Conservation (phyloP, 2,329 filamentous ascomycete species). For the Aureobasidium sp. region DNA sequence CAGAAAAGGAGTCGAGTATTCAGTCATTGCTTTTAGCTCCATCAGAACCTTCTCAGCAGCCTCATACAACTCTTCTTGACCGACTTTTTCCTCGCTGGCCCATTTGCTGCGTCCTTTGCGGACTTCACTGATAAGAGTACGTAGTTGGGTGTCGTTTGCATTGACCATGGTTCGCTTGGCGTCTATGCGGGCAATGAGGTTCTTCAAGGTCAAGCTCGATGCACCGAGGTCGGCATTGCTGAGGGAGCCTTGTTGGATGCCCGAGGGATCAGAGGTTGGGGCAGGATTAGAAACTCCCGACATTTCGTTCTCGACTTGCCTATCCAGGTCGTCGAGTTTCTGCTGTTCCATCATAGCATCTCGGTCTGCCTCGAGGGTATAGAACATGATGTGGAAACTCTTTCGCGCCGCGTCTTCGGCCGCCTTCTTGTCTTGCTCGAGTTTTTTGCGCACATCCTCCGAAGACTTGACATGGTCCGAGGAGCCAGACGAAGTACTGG, state of each 20-base stretch:
- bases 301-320: constrained; percentile 93
- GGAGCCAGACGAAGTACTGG: constrained; percentile 44
- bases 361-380: constrained; percentile 88
- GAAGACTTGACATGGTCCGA: constrained; percentile 55
- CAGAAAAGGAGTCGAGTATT: constrained; percentile 93
- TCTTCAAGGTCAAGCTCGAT: constrained; percentile 91
- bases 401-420: constrained; percentile 82
- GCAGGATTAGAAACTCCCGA: constrained; percentile 50
- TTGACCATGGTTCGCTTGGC: constrained; percentile 81
- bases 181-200: constrained; percentile 92
- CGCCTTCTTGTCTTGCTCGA: constrained; percentile 85
- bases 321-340: constrained; percentile 90
- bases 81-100: constrained; percentile 95
- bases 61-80: constrained; percentile 96
- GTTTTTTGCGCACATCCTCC: constrained; percentile 83
- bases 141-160: constrained; percentile 85
- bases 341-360: constrained; percentile 98
- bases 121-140: constrained; percentile 91
- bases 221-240: constrained; percentile 92
- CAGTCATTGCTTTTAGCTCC: constrained; percentile 92
- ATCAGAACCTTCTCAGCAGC: constrained; percentile 93
- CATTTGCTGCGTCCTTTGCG: constrained; percentile 97
- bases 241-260: constrained; percentile 67
- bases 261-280: constrained; percentile 31
- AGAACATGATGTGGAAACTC: constrained; percentile 88